These are phyloP conservation scores for Quercus ilex DNA, from an alignment of 306 rosid species.

Conservation along the genomic window DNA sequence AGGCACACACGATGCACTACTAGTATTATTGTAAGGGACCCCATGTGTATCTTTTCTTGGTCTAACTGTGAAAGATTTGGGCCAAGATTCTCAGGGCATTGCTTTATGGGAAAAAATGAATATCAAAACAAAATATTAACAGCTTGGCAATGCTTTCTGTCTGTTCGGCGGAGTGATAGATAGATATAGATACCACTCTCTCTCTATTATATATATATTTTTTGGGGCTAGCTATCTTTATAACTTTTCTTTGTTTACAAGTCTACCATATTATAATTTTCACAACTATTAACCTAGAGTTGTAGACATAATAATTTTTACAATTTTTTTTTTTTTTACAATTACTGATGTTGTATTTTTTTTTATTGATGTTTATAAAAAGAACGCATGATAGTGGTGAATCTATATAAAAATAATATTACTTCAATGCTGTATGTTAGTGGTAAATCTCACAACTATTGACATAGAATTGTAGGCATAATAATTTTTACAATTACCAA, in stretches of 20 bases:
- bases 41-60: constrained; percentile 37
- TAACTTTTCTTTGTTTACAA: neutral
- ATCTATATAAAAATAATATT: no score
- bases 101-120: constrained; percentile 55
- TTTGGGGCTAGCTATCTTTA: neutral
- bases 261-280: no score
- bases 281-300: no score
- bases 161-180: constrained; percentile 29
- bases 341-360: no score
- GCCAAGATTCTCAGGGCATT: constrained; percentile 67
- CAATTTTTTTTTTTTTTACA: no score
- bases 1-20: neutral
- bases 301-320: no score
- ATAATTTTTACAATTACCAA: no score
- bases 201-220: neutral
- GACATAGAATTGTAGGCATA: no score
- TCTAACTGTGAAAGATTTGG: constrained; percentile 65
- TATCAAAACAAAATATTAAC: constrained; percentile 49
- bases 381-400: no score
- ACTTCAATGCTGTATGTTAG: no score
- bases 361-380: no score
- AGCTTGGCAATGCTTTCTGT: constrained; percentile 42
- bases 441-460: no score
- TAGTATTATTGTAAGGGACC: constrained; percentile 18
- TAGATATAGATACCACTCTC: constrained; percentile 17